phyloP scores from a whole-genome alignment of 257 asterid species.

The Jaltomata sinuosa region DNA sequence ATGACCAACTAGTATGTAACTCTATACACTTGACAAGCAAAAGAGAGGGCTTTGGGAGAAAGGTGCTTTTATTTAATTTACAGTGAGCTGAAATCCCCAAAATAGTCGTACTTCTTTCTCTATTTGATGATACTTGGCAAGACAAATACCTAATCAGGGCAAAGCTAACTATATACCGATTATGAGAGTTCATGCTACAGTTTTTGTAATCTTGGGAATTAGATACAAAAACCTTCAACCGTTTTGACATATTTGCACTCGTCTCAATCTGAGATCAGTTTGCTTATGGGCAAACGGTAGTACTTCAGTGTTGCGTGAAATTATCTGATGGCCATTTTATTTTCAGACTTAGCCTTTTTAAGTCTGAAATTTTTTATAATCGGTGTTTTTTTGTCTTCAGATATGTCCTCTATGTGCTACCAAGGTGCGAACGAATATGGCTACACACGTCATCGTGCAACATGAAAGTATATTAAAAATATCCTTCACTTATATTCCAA shows the following conservation, averaged over 20 bases:
- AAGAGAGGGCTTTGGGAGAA: background rate
- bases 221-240: background rate
- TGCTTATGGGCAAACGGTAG: background rate
- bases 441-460: constrained; percentile 75
- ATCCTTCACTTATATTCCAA: constrained; percentile 46
- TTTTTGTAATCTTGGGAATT: background rate
- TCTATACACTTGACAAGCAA: background rate
- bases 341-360: background rate
- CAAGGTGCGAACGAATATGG: constrained; percentile 71
- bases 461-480: constrained; percentile 72
- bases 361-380: background rate
- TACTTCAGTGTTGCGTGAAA: background rate
- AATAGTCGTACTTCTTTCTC: background rate
- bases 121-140: background rate
- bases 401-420: constrained; percentile 80
- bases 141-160: background rate
- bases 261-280: background rate
- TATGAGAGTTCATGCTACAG: background rate
- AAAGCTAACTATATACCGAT: background rate
- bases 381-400: constrained; percentile 36
- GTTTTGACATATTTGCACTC: background rate
- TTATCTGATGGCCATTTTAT: background rate
- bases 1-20: background rate
- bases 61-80: background rate
- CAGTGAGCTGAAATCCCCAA: background rate